Percentiles rank a stretch among this genome's conserved stretches.
Conservation (phyloP, 495 filamentous ascomycete genomes). For the Hyaloscypha finlandica region DNA sequence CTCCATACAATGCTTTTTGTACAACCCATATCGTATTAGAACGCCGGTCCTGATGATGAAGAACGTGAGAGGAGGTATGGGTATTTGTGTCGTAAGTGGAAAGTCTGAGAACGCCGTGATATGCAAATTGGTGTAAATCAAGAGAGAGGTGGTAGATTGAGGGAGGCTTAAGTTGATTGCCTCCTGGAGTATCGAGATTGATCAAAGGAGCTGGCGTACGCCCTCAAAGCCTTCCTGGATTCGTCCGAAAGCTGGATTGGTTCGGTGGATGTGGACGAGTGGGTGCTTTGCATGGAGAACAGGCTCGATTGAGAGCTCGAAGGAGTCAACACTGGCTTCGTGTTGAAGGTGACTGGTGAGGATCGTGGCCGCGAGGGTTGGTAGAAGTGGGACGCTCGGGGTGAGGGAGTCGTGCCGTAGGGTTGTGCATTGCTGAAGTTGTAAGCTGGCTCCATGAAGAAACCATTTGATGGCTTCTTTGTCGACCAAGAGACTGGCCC, state of each 20-base stretch:
- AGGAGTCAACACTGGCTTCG: conserved; percentile 59
- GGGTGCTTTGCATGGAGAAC: conserved; percentile 70
- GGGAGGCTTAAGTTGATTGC: conserved; percentile 41
- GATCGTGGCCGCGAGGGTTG: conserved; percentile 36
- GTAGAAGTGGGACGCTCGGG: conserved; percentile 39
- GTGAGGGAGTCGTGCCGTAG: conserved; percentile 45
- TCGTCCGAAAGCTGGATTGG: conserved; percentile 66
- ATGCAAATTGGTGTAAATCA: conserved; percentile 17
- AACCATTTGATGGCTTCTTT: conserved; percentile 46
- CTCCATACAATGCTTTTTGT: conserved; percentile 21
- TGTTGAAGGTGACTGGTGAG: conserved; percentile 20
- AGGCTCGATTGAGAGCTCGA: conserved; percentile 87
- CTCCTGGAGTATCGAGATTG: conserved; percentile 62
- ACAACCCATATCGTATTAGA: conserved; percentile 21
- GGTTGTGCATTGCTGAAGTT: conserved; percentile 60
- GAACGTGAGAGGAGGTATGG: conserved; percentile 28
- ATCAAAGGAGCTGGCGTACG: conserved; percentile 88
- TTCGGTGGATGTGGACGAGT: conserved; percentile 53
- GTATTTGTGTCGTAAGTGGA: conserved; percentile 28
- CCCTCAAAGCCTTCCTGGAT: conserved; percentile 75
- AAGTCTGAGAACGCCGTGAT: conserved; percentile 24
- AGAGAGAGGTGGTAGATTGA: conserved; percentile 2
- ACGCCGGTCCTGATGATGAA: conserved; percentile 28
- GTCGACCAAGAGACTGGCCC: conserved; percentile 47
- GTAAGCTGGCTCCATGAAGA: conserved; percentile 71